Percentiles rank a stretch among this genome's conserved stretches.
phyloP scores from a whole-genome alignment of 1,284 basidiomycete species.

The Ustilago nuda region DNA sequence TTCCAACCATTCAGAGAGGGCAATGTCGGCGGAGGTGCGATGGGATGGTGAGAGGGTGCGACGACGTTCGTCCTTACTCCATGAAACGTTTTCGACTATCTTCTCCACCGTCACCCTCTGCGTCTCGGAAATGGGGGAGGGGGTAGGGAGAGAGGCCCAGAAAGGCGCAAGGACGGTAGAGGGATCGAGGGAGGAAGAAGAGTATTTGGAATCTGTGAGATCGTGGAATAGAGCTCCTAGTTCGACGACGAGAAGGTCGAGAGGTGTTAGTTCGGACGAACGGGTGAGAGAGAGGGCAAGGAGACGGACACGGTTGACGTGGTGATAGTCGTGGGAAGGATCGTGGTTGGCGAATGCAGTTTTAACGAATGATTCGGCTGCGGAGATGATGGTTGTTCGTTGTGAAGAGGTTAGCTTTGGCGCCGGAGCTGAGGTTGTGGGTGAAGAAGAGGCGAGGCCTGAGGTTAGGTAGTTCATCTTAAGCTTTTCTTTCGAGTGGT shows the following conservation, averaged over 20 bases:
- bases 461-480: slow-evolving; percentile 16
- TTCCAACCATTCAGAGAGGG: slow-evolving; percentile 76
- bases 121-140: not conserved
- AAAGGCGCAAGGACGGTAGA: slow-evolving; percentile 21
- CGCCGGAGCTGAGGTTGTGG: not conserved
- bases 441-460: not conserved
- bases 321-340: slow-evolving; percentile 87
- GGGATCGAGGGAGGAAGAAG: slow-evolving; percentile 11
- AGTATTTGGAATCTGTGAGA: slow-evolving; percentile 85
- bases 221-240: slow-evolving; percentile 85
- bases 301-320: slow-evolving; percentile 85
- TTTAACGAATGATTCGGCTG: slow-evolving; percentile 54
- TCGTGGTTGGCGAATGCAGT: slow-evolving; percentile 81
- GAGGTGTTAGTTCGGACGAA: slow-evolving; percentile 66
- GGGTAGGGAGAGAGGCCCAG: slow-evolving; percentile 9
- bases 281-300: slow-evolving; percentile 79
- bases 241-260: slow-evolving; percentile 81
- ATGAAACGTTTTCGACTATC: slow-evolving; percentile 85
- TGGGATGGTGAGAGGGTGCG: not conserved
- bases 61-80: slow-evolving; percentile 79
- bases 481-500: not conserved
- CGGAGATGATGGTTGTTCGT: slow-evolving; percentile 11
- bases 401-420: slow-evolving; percentile 7
- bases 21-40: slow-evolving; percentile 13
- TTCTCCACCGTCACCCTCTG: slow-evolving; percentile 66